Evolutionary conservation across 176 grass and related monocot species (phyloP).

Genomic region (Aegilops bicornis): DNA sequence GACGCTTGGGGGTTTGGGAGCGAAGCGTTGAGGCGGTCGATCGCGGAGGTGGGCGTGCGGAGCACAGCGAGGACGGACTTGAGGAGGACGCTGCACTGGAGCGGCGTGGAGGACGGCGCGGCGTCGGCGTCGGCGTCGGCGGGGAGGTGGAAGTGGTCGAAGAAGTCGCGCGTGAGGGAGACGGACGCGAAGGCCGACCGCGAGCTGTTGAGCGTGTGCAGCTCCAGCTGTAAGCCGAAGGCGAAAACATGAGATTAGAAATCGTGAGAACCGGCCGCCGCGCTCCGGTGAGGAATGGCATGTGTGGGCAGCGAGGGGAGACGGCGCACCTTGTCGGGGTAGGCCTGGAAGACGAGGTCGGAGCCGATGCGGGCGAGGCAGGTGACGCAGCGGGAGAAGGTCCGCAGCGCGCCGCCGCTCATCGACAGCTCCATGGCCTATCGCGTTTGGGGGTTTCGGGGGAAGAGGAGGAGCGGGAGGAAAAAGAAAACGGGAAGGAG

Average conservation of each 20-base stretch:
- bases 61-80: conserved; percentile 78
- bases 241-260: background rate
- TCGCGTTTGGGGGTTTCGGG: background rate
- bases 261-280: background rate
- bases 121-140: conserved; percentile 5
- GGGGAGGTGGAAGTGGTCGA: conserved; percentile 59
- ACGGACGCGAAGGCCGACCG: conserved; percentile 77
- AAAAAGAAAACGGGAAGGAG: background rate
- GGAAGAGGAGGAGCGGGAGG: background rate
- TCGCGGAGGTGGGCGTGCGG: conserved; percentile 55
- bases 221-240: conserved; percentile 52
- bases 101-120: conserved; percentile 36
- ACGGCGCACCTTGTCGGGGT: conserved; percentile 62
- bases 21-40: conserved; percentile 56
- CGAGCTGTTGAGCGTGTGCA: conserved; percentile 79
- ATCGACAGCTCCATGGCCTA: conserved; percentile 74
- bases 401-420: conserved; percentile 63
- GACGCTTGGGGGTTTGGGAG: conserved; percentile 54
- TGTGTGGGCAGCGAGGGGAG: background rate
- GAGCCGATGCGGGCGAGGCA: conserved; percentile 80
- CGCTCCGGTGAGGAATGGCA: background rate
- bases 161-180: conserved; percentile 67
- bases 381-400: conserved; percentile 75
- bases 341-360: conserved; percentile 74
- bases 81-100: conserved; percentile 84